These are phyloP conservation scores for Mortierella sp. DNA, from an alignment of 371 early-diverging fungal species.

Conservation along the genomic window DNA sequence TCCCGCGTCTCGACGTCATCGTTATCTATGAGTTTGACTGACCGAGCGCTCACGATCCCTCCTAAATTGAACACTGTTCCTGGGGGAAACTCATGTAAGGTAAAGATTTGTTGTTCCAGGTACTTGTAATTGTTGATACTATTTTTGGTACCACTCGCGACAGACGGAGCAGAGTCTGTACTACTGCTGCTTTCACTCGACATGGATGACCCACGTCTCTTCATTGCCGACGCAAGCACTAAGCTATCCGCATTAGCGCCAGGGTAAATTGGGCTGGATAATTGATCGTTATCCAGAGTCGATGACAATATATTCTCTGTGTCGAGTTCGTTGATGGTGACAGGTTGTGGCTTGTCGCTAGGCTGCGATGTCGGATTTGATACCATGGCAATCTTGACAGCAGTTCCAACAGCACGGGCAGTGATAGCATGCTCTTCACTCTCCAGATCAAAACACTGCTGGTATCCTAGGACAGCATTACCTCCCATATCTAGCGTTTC, in stretches of 20 bases:
- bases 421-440: slow-evolving; percentile 74
- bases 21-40: slow-evolving; percentile 76
- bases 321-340: slow-evolving; percentile 32
- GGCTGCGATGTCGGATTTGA: slow-evolving; percentile 30
- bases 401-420: slow-evolving; percentile 80
- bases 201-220: slow-evolving; percentile 38
- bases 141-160: slow-evolving; percentile 50
- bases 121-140: slow-evolving; percentile 58
- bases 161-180: slow-evolving; percentile 44
- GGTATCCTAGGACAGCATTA: slow-evolving; percentile 78
- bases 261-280: slow-evolving; percentile 18
- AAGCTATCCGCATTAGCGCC: slow-evolving; percentile 16
- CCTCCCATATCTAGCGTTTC: slow-evolving; percentile 78
- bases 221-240: slow-evolving; percentile 5
- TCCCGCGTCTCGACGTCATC: slow-evolving; percentile 72
- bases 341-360: slow-evolving; percentile 29
- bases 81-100: slow-evolving; percentile 70
- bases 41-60: slow-evolving; percentile 77
- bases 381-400: slow-evolving; percentile 62
- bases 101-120: slow-evolving; percentile 62
- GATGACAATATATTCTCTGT: slow-evolving; percentile 36
- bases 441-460: slow-evolving; percentile 80
- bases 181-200: slow-evolving; percentile 42
- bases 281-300: slow-evolving; percentile 23
- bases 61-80: slow-evolving; percentile 71